Conservation (phyloP, 495 filamentous ascomycete genomes). For the Xylaria intraflava region DNA sequence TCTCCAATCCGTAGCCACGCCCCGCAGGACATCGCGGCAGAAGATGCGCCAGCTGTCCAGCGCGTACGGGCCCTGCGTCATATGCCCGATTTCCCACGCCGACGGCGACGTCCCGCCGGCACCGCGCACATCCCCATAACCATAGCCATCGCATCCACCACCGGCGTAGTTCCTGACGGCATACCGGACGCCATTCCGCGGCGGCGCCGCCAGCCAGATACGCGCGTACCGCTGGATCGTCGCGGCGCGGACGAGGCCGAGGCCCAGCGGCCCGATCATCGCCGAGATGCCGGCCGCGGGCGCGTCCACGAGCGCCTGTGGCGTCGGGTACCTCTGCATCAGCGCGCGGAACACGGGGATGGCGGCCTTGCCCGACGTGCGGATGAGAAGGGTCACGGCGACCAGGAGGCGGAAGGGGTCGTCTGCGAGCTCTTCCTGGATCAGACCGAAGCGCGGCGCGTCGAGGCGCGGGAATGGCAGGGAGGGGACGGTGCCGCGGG, state of each 20-base stretch:
- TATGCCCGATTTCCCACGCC: slow-evolving; percentile 80
- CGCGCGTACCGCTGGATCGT: slow-evolving; percentile 60
- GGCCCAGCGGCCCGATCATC: slow-evolving; percentile 66
- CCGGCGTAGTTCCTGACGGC: slow-evolving; percentile 68
- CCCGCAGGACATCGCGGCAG: slow-evolving; percentile 72
- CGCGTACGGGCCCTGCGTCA: slow-evolving; percentile 84
- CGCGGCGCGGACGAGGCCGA: slow-evolving; percentile 49
- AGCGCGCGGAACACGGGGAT: slow-evolving; percentile 69
- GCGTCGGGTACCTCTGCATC: slow-evolving; percentile 60
- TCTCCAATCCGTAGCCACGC: slow-evolving; percentile 54
- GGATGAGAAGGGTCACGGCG: slow-evolving; percentile 75
- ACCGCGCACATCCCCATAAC: slow-evolving; percentile 27
- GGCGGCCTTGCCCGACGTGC: slow-evolving; percentile 66
- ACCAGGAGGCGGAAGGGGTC: slow-evolving; percentile 68
- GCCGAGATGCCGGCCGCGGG: slow-evolving; percentile 48
- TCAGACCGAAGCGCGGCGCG: slow-evolving; percentile 60
- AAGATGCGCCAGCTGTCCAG: slow-evolving; percentile 94
- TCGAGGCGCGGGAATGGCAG: slow-evolving; percentile 67
- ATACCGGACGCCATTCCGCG: slow-evolving; percentile 52
- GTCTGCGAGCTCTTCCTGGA: slow-evolving; percentile 71
- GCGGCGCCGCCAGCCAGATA: slow-evolving; percentile 61
- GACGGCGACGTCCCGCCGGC: slow-evolving; percentile 24
- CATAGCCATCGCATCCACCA: background rate
- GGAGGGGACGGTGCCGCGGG: slow-evolving; percentile 50
- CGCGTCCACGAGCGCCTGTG: slow-evolving; percentile 56